phyloP scores from a whole-genome alignment of 768 basidiomycete species.

The Melanogaster broomeanus region DNA sequence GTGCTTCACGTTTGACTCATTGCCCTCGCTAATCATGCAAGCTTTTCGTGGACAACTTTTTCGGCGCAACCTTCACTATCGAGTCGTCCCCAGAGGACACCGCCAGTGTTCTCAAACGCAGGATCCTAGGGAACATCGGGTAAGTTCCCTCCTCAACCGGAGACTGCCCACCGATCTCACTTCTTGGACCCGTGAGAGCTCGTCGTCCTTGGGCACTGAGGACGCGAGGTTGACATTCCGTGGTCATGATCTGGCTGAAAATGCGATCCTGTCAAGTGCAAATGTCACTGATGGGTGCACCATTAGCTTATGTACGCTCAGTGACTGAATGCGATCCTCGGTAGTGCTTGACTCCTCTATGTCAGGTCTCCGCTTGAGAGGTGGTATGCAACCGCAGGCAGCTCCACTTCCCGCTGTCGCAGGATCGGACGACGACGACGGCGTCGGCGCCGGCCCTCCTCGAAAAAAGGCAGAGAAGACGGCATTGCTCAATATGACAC shows the following conservation, averaged over 20 bases:
- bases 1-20: background rate
- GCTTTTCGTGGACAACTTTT: slow-evolving; percentile 4
- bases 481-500: background rate
- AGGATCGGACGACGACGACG: background rate
- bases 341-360: background rate
- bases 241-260: background rate
- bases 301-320: too few relatives aligned
- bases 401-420: background rate
- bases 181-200: background rate
- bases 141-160: background rate
- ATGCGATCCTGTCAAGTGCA: background rate
- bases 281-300: background rate
- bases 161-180: background rate
- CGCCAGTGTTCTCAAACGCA: background rate
- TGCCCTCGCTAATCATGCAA: background rate
- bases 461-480: background rate
- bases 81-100: slow-evolving; percentile 1
- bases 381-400: slow-evolving; percentile 5
- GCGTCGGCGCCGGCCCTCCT: background rate
- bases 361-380: slow-evolving; percentile 6
- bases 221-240: background rate
- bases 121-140: background rate
- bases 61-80: slow-evolving; percentile 1
- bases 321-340: background rate
- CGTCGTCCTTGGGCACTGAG: background rate